Base-by-base conservation (phyloP, 352 stramenopile species). In the Pythium periplocum region DNA sequence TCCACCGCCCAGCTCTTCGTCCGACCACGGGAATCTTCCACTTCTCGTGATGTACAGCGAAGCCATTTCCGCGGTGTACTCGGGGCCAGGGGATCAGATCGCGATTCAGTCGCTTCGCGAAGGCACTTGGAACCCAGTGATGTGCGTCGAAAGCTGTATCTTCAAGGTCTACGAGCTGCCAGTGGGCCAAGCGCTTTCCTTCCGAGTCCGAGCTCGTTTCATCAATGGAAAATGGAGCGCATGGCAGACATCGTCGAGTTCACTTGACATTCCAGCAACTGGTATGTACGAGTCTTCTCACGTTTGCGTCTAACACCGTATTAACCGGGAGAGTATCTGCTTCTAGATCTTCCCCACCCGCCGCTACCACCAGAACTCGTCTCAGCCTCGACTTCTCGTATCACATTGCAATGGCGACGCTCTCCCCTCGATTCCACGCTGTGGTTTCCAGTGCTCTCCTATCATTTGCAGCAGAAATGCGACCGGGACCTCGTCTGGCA, bases 381-480 rank as follows among this genome's bases (percentile, higher is more conserved):
- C n/a, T 51, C 49, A 4, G 58, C 62, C 3, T 73, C 68, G 1
- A n/a, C 57, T 4, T 59, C 60, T 1, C 63, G 45, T 5, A 50
- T 87, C 41, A 81, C 64, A 17, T 59, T 89, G 46, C 68, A 69
- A 40, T 89, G 78, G 69, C 57, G 52, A 40, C 67, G 12, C 9
- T n/a, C 17, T 2, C 3, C 30, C 34, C 39, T 32, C 4, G 34
- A 9, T 0, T 4, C n/a, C 4, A 47, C 53, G 4, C 35, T 41
- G 31, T 10, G 74, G 3, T 86, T 89, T 37, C 74, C 72, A 10
- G 57, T 84, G 3, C 42, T 53, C 0, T 56, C 56, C 34, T 89
- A 75, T 37, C 67, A 64, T 6, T 45, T 68, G 1, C 78, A 89
- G 50, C 75, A 87, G 31, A 61, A 71, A n/a, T 89, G 78, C 38